phyloP scores from a whole-genome alignment of 2,329 filamentous ascomycete species.

The Alternaria conjuncta region DNA sequence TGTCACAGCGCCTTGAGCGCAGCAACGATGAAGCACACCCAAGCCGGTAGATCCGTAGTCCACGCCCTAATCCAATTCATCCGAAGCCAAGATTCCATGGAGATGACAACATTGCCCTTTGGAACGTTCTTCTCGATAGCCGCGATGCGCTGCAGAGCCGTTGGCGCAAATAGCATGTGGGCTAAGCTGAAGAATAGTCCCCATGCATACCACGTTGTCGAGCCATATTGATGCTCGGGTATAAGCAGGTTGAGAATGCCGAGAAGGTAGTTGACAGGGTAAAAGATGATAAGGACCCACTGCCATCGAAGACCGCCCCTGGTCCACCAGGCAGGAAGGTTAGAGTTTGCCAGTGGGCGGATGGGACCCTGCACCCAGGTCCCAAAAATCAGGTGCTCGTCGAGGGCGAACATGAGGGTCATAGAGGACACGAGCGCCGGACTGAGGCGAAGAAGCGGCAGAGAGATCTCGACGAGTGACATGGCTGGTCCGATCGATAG shows the following conservation, averaged over 20 bases:
- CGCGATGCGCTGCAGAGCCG: not conserved
- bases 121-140: not conserved
- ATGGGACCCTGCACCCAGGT: not conserved
- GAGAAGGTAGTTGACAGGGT: not conserved
- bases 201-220: not conserved
- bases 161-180: not conserved
- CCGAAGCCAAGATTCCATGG: not conserved
- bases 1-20: not conserved
- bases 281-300: not conserved
- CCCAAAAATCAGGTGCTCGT: not conserved
- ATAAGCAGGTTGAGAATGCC: not conserved
- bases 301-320: not conserved
- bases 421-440: not conserved
- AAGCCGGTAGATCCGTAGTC: not conserved
- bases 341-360: not conserved
- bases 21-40: not conserved
- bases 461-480: not conserved
- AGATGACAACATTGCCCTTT: not conserved
- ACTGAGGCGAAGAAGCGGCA: not conserved
- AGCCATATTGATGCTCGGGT: not conserved
- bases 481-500: not conserved
- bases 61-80: not conserved
- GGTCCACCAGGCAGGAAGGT: not conserved
- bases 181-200: not conserved
- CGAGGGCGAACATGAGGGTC: not conserved